Conservation (phyloP, 176 grass and related monocot species). For the Triticum aestivum region IWGSC_CS_RefSeq_v2.1 NC_057798.1:25242927-25243426, state of each 20-base stretch:
- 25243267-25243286: not conserved
- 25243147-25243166: not conserved
- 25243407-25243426: not conserved
- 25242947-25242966: not conserved
- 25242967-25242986: not conserved
- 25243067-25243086: not conserved
- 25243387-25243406: conserved; percentile 4
- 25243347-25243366: not conserved
- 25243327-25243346: not conserved
- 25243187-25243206: conserved; percentile 6
- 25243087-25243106: not conserved
- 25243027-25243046: not conserved
- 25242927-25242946: not conserved
- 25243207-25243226: not conserved
- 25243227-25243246: not conserved
- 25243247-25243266: not conserved
- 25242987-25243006: not conserved
- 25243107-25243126: not conserved
- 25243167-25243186: conserved; percentile 8
- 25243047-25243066: not conserved
- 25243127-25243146: not conserved
- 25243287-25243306: not conserved
- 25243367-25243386: not conserved
- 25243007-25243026: not conserved
- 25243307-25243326: too few species aligned